Percentiles rank a stretch among this genome's conserved stretches.
These are phyloP conservation scores for Ceratocystis diversiconidia DNA, from an alignment of 2,329 filamentous ascomycete species.

Conservation along the genomic window DNA sequence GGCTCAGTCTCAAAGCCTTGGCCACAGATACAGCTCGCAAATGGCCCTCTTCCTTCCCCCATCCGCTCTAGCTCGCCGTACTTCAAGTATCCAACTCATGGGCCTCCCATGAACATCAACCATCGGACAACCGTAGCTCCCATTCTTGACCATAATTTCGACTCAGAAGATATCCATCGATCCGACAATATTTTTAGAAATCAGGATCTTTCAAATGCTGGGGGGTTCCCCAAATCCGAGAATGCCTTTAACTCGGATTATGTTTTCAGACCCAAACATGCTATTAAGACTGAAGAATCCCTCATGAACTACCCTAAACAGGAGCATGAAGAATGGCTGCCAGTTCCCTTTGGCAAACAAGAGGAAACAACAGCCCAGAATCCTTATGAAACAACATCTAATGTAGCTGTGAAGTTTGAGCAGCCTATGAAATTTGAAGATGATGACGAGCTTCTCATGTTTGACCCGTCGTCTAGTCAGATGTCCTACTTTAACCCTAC, in stretches of 20 bases:
- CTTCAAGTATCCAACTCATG: not conserved
- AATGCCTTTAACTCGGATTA: not conserved
- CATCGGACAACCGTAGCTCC: not conserved
- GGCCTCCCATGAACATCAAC: not conserved
- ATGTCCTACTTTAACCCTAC: too few species aligned
- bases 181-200: not conserved
- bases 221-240: not conserved
- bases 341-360: too few species aligned
- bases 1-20: not conserved
- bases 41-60: not conserved
- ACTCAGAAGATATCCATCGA: not conserved
- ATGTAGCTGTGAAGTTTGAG: too few species aligned
- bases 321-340: too few species aligned
- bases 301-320: too few species aligned
- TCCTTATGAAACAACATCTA: too few species aligned
- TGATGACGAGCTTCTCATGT: not conserved
- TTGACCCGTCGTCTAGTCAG: not conserved
- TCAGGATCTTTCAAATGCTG: too few species aligned
- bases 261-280: not conserved
- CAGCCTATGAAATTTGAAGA: not conserved
- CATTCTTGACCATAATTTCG: not conserved
- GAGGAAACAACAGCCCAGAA: too few species aligned
- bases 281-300: not conserved
- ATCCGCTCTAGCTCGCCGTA: not conserved
- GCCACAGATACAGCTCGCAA: not conserved